These are phyloP conservation scores for Angophora floribunda DNA, from an alignment of 345 rosid genomes.

Conservation along the genomic window DNA sequence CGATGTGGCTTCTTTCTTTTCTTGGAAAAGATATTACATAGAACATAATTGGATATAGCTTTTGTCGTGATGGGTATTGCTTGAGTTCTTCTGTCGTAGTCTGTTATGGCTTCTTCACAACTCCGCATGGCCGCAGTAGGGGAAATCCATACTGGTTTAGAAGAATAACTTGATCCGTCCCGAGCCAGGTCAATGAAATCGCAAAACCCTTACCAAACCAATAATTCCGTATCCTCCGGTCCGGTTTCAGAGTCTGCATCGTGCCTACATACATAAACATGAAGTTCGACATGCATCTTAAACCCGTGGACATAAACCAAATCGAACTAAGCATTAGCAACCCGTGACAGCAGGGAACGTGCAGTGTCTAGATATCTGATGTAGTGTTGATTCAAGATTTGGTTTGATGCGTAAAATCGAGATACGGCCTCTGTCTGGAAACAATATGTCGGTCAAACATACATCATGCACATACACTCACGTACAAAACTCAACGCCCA, in stretches of 20 bases:
- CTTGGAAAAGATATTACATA: not conserved
- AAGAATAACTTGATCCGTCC: not conserved
- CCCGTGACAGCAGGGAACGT: not conserved
- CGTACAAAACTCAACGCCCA: not conserved
- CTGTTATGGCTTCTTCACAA: not conserved
- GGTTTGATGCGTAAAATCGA: not conserved
- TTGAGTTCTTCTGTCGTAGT: not conserved
- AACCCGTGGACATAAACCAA: not conserved
- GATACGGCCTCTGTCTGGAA: not conserved
- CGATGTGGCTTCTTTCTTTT: not conserved
- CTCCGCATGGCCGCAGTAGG: not conserved
- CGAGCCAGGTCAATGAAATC: not conserved
- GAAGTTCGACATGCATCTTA: not conserved
- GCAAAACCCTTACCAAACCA: not conserved
- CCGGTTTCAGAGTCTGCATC: not conserved
- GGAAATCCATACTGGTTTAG: not conserved
- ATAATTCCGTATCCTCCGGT: not conserved
- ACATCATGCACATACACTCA: not conserved
- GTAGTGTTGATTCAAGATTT: not conserved
- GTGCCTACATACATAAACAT: not conserved
- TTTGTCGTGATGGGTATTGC: not conserved
- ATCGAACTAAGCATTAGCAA: not conserved
- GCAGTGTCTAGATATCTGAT: not conserved
- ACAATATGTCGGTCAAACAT: not conserved
- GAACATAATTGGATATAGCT: not conserved